Evolutionary conservation across 768 basidiomycete species (phyloP), one percentile per base, ranked within the genome.

Genomic region (Candolleomyces eurysporus): DNA sequence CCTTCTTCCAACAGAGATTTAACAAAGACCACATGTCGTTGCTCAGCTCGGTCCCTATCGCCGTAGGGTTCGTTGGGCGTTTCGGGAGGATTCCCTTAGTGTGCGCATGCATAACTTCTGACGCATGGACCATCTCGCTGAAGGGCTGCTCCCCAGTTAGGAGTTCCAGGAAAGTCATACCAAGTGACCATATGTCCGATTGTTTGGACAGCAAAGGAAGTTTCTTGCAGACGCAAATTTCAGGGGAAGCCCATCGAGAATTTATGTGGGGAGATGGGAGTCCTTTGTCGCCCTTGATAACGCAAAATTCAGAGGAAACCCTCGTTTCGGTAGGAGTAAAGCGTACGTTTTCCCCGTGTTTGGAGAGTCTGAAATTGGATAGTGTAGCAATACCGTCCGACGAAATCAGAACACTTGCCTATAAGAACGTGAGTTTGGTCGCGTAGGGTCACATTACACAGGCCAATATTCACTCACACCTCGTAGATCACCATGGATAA

Each of bases 121-220:
- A 67, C 57, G 78, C 75, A 30, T 71, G 68, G 30, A 63, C 51
- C 21, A 75, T 68, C 42, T 71, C 65, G 46, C 62, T 65, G 67
- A 72, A 82, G 11, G 81, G 80, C 31, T 69, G 68, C 21, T 78
- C 67, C 3, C 78, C 79, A 19, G 78, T 79, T 57, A 82, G 71
- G 22, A 84, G 53, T 66, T 84, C 82, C 46, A 81, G 68, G 60
- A 77, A 78, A 4, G 79, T 66, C 76, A 82, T 82, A 10, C 72
- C 81, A 63, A 81, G 81, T 32, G 78, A 78, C 82, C 82, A 83
- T 10, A 82, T 73, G 64, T 82, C 80, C 6, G 78, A 79, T 46
- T 74, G 64, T 14, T 72, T 77, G 26, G 77, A 76, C 31, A 71
- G 50, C 13, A 64, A 58, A 26, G 26, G 26, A 2, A 26, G 2